Conservation (phyloP, 305 asterid species). For the Euphrasia arctica region DNA sequence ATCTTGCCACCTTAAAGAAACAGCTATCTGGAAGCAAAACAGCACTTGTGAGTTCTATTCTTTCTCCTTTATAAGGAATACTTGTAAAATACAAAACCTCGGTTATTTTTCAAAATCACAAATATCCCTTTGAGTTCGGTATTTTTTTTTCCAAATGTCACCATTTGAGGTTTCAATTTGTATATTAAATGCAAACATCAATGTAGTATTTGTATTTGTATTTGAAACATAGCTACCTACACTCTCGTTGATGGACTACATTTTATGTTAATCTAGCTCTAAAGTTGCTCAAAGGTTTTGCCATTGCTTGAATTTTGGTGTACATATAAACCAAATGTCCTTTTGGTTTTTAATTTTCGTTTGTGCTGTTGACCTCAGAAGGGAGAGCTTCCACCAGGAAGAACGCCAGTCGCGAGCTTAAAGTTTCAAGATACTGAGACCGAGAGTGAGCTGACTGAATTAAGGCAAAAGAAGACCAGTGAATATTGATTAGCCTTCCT, state of each 20-base stretch:
- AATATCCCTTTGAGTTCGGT: background rate
- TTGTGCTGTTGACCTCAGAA: constrained; percentile 45
- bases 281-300: background rate
- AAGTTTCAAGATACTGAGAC: constrained; percentile 85
- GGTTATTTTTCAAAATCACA: background rate
- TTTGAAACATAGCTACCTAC: background rate
- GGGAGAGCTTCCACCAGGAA: constrained; percentile 95
- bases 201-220: background rate
- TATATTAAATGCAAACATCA: background rate
- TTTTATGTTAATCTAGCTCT: background rate
- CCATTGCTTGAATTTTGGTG: background rate
- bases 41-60: constrained; percentile 34
- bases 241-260: background rate
- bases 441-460: constrained; percentile 81
- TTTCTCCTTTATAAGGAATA: background rate
- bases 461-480: constrained; percentile 71
- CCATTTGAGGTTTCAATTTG: background rate
- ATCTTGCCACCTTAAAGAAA: constrained; percentile 68
- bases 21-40: constrained; percentile 71
- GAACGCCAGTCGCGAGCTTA: constrained; percentile 51
- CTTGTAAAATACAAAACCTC: background rate
- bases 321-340: too few relatives aligned
- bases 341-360: background rate
- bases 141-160: background rate
- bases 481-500: constrained; percentile 35